Base-by-base conservation (phyloP, 2,329 filamentous ascomycete species). In the Torrubiella hemipterigena region DNA sequence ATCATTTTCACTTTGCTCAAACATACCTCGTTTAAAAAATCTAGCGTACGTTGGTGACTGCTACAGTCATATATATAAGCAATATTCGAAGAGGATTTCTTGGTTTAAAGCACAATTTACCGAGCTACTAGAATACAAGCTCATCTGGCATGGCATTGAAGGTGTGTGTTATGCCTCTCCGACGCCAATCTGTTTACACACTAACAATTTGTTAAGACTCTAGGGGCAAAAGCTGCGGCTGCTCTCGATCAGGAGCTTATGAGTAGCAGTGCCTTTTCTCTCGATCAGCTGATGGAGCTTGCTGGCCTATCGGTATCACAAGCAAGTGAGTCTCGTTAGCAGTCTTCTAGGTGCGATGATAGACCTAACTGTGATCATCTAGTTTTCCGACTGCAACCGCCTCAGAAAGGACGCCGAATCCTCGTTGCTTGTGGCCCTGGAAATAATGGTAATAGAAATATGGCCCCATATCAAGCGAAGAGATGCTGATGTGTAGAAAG, bases 231-330 rank as follows among this genome's bases (percentile, higher is more conserved):
- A 58, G 83, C 85, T 41, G 91, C 91, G 0, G 80, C 83, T 0
- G 81, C 84, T 29, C 71, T 98, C 13, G 91, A 98, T 52, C 78
- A 83, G 55, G 89, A 98, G 52, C 77, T 98, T 39, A 96, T 98
- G 87, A 82, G 75, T 50, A 72, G 73, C 9, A 74, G 77, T 1
- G 86, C 82, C 7, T 98, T 94, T 59, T 93, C 85, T 9, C 72
- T 98, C 33, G 91, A 96, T 51, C 91, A 98, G 57, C 65, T 98
- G 29, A 96, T 98, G 91, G 91, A 96, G 52, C 63, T 98, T 7
- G 91, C 91, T 26, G 91, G 91, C 0, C 68, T 98, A 1, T 87
- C 86, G 1, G 86, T 96, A 17, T 89, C 89, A 10, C 86, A 96
- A 65, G 86, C 81, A 30, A 77, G 85, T 87, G 51, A 36, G 63